Percentiles rank a stretch among this genome's conserved stretches.
These are phyloP conservation scores for Neohortaea acidophila DNA, from an alignment of 495 filamentous ascomycete genomes.

Conservation along the genomic window DNA sequence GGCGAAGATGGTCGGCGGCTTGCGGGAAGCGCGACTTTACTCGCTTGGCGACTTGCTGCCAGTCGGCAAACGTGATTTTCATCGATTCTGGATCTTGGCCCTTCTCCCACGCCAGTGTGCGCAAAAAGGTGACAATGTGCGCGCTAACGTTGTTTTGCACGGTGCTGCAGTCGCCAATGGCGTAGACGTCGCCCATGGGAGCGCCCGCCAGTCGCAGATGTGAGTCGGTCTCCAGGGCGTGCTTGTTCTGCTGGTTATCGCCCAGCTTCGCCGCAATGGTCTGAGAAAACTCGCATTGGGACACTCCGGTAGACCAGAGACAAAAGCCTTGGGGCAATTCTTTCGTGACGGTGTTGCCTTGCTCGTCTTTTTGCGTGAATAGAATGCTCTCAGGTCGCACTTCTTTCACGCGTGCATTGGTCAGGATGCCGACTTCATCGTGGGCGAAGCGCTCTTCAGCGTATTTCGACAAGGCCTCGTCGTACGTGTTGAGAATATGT, in stretches of 20 bases:
- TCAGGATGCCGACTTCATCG: slow-evolving; percentile 78
- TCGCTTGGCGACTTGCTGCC: slow-evolving; percentile 63
- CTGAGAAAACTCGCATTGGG: slow-evolving; percentile 67
- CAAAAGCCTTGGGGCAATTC: slow-evolving; percentile 95
- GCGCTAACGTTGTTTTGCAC: slow-evolving; percentile 91
- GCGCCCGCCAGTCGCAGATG: slow-evolving; percentile 85
- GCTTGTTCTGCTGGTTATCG: slow-evolving; percentile 62
- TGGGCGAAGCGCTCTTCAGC: slow-evolving; percentile 84
- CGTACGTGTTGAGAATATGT: slow-evolving; percentile 97
- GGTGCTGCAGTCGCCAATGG: slow-evolving; percentile 90
- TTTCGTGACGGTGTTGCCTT: slow-evolving; percentile 64
- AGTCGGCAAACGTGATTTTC: slow-evolving; percentile 71
- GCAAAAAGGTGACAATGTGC: slow-evolving; percentile 75
- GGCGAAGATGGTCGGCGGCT: slow-evolving; percentile 73
- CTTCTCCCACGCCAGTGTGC: slow-evolving; percentile 80
- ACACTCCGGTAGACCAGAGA: slow-evolving; percentile 92
- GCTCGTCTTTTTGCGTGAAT: slow-evolving; percentile 63
- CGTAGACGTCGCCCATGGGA: slow-evolving; percentile 88
- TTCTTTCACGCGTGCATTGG: slow-evolving; percentile 82
- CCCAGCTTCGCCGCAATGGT: slow-evolving; percentile 57
- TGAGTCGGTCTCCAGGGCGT: slow-evolving; percentile 88
- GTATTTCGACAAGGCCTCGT: slow-evolving; percentile 82
- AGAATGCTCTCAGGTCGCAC: slow-evolving; percentile 69
- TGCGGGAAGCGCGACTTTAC: slow-evolving; percentile 88
- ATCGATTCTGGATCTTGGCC: slow-evolving; percentile 75